phyloP scores from a whole-genome alignment of 176 grass and related monocot species.

The Aechmea fasciata region DNA sequence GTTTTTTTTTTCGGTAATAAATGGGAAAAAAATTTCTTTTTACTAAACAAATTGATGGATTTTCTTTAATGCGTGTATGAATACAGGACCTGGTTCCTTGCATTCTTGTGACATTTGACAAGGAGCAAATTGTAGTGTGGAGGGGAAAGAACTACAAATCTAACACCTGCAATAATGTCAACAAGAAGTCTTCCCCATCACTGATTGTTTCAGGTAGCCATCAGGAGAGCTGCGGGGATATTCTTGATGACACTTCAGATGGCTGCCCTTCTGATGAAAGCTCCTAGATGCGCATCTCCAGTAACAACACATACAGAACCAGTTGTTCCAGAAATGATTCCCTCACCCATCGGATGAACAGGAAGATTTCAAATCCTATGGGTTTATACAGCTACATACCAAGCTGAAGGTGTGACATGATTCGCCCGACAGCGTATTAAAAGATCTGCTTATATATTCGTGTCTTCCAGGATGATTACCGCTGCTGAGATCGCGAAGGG shows the following conservation, averaged over 20 bases:
- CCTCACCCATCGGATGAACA: background rate
- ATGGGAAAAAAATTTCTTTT: too few species aligned
- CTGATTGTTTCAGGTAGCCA: conserved; percentile 21
- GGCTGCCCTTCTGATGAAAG: conserved; percentile 20
- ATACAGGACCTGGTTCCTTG: conserved; percentile 78
- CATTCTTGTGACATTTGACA: conserved; percentile 63
- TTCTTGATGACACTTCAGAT: conserved; percentile 16
- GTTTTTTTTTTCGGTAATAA: too few species aligned
- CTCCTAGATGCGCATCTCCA: conserved; percentile 14
- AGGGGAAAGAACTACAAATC: conserved; percentile 50
- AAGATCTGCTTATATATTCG: background rate
- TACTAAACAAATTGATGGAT: background rate
- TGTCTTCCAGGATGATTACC: background rate
- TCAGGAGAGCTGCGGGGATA: conserved; percentile 18
- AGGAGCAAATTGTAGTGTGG: conserved; percentile 85
- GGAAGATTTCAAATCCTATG: background rate
- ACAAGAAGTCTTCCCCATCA: conserved; percentile 15
- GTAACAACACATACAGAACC: conserved; percentile 27
- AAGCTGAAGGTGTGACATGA: background rate
- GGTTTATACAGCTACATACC: background rate
- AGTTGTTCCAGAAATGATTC: conserved; percentile 14
- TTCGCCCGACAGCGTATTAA: background rate
- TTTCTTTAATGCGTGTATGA: conserved; percentile 6
- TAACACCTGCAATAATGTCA: conserved; percentile 18
- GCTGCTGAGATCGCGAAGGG: background rate